Conservation (phyloP, 805 yeast genomes). For the Candida pseudofarinosa region DNA sequence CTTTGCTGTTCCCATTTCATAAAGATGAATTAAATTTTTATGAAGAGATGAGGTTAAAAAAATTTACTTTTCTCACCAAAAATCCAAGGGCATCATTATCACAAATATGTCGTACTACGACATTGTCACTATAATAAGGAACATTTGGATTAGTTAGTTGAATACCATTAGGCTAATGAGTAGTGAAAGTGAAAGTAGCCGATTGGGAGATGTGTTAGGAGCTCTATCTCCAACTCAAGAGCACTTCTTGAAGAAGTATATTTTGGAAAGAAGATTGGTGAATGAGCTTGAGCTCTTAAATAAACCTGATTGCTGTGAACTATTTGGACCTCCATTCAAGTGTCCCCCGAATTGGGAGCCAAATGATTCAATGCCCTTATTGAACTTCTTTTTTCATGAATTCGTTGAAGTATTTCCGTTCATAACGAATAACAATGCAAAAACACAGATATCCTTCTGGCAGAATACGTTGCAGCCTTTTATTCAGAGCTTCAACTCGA, state of each 20-base stretch:
- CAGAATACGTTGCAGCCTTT: conserved; percentile 73
- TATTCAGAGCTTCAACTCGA: conserved; percentile 69
- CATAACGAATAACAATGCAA: conserved; percentile 45
- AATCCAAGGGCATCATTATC: background rate
- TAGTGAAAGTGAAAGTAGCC: background rate
- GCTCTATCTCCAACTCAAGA: conserved; percentile 61
- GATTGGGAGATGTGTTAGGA: background rate
- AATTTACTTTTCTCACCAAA: background rate
- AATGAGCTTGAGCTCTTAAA: conserved; percentile 59
- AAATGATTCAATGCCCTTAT: conserved; percentile 53
- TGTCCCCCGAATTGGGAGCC: conserved; percentile 20
- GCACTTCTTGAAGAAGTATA: conserved; percentile 82
- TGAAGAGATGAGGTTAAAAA: background rate
- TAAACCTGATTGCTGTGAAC: conserved; percentile 57
- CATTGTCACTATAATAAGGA: too few relatives aligned
- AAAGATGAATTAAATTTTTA: background rate
- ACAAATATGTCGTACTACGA: conserved; percentile 2
- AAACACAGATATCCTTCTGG: conserved; percentile 63
- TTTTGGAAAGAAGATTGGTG: conserved; percentile 58
- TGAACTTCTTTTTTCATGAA: conserved; percentile 59
- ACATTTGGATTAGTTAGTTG: background rate
- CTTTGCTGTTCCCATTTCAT: conserved; percentile 85
- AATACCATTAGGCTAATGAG: background rate
- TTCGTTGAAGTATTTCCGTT: conserved; percentile 75
- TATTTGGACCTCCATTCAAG: conserved; percentile 77